Conservation (phyloP, 768 basidiomycete species). For the Lentinula raphanica region DNA sequence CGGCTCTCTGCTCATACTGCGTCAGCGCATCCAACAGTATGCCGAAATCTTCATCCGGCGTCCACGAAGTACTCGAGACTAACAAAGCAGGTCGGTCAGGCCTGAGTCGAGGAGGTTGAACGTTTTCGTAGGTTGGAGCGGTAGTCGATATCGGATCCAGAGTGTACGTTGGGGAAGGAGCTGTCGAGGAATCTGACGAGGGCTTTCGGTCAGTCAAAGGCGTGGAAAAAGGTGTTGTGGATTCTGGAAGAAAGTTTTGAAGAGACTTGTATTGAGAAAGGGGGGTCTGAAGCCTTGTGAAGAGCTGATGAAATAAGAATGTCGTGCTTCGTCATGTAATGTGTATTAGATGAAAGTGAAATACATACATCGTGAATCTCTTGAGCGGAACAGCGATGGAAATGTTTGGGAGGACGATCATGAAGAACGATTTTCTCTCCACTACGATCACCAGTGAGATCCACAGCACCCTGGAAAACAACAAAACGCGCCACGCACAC, state of each 20-base stretch:
- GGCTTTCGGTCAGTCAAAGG: slow-evolving; percentile 49
- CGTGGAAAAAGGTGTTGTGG: slow-evolving; percentile 51
- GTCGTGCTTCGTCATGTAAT: neutral
- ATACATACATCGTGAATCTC: slow-evolving; percentile 75
- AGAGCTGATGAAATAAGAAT: slow-evolving; percentile 33
- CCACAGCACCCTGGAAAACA: neutral
- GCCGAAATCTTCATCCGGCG: slow-evolving; percentile 91
- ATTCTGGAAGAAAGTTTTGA: slow-evolving; percentile 46
- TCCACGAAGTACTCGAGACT: slow-evolving; percentile 95
- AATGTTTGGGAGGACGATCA: slow-evolving; percentile 86
- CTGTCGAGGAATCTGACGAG: slow-evolving; percentile 9
- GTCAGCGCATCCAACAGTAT: slow-evolving; percentile 74
- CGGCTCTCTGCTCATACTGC: slow-evolving; percentile 60
- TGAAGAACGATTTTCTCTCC: slow-evolving; percentile 76
- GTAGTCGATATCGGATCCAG: slow-evolving; percentile 20
- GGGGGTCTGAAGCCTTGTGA: slow-evolving; percentile 34
- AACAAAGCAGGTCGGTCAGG: slow-evolving; percentile 78
- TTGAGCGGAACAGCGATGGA: slow-evolving; percentile 62
- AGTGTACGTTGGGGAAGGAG: slow-evolving; percentile 12
- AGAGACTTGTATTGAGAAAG: slow-evolving; percentile 15
- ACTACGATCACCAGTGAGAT: slow-evolving; percentile 33
- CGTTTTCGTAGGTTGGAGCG: slow-evolving; percentile 26
- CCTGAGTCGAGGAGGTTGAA: slow-evolving; percentile 45
- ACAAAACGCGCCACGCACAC: slow-evolving; percentile 45
- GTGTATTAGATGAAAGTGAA: neutral